Evolutionary conservation across 768 basidiomycete species (phyloP).

Genomic region (Tylopilus felleus): DNA sequence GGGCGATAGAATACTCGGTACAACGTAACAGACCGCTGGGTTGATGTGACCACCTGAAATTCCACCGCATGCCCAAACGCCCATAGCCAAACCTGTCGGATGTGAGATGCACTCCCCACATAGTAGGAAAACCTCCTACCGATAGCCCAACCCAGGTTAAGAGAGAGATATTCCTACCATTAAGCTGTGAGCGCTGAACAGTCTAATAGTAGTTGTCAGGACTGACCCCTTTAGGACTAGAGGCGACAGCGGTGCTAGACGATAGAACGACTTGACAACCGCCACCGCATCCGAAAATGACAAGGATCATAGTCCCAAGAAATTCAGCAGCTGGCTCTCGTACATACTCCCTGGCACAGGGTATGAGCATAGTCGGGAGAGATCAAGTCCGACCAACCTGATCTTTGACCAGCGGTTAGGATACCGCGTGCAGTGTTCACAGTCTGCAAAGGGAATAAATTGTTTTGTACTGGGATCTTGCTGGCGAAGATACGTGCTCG

Average conservation of each 20-base stretch:
- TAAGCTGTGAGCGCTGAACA: background rate
- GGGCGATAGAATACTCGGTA: background rate
- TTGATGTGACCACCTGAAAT: constrained; percentile 77
- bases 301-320: constrained; percentile 53
- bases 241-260: constrained; percentile 40
- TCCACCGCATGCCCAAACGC: constrained; percentile 63
- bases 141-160: constrained; percentile 32
- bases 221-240: constrained; percentile 55
- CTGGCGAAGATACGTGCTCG: constrained; percentile 10
- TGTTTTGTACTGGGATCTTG: constrained; percentile 3
- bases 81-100: constrained; percentile 50
- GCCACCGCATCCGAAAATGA: constrained; percentile 58
- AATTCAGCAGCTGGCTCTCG: constrained; percentile 66
- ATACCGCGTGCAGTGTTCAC: constrained; percentile 36
- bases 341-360: constrained; percentile 37
- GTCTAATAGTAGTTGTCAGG: background rate
- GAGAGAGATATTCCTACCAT: constrained; percentile 21
- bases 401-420: constrained; percentile 56
- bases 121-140: constrained; percentile 15
- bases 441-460: constrained; percentile 22
- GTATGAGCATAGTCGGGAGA: constrained; percentile 2
- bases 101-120: background rate
- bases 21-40: constrained; percentile 48
- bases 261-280: constrained; percentile 57
- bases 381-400: constrained; percentile 36